A percentile compares a stretch with the other conserved stretches of the same genome.
phyloP scores from a whole-genome alignment of 108 stramenopile species.

The Seminavis robusta region DNA sequence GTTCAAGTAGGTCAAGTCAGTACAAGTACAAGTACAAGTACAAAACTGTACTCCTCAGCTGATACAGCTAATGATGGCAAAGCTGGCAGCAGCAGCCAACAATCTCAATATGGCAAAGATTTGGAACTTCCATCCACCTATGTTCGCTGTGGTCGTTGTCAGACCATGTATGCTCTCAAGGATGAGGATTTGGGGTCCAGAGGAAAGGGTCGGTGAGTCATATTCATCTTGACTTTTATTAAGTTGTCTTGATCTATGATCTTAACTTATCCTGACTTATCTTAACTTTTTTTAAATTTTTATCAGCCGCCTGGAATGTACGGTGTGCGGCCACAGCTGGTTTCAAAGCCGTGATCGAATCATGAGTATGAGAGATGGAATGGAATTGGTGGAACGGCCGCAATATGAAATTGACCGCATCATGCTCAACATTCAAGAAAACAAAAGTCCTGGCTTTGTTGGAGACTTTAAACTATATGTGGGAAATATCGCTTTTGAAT shows the following conservation, averaged over 20 bases:
- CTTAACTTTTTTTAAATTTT: neutral
- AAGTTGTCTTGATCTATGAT: neutral
- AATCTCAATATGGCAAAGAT: neutral
- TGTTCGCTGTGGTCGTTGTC: constrained; percentile 66
- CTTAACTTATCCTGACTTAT: neutral
- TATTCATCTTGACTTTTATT: neutral
- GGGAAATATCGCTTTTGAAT: constrained; percentile 56
- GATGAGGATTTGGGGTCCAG: constrained; percentile 52
- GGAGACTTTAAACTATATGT: constrained; percentile 67
- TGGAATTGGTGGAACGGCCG: constrained; percentile 50
- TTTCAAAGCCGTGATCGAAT: constrained; percentile 78
- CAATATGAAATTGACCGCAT: constrained; percentile 61
- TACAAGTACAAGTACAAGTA: too few species aligned
- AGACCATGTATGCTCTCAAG: constrained; percentile 52
- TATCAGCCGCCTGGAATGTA: constrained; percentile 69
- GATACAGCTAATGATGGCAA: neutral
- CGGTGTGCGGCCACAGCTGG: constrained; percentile 74
- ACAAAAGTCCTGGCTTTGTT: constrained; percentile 39
- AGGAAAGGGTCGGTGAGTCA: constrained; percentile 59
- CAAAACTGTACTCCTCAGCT: too few species aligned
- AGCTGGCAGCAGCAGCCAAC: neutral
- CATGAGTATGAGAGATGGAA: constrained; percentile 42
- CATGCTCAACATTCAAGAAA: constrained; percentile 47
- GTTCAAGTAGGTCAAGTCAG: too few species aligned
- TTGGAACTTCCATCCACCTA: constrained; percentile 24